Conservation (phyloP, 2,329 filamentous ascomycete species). For the Penicillium sp. region DNA sequence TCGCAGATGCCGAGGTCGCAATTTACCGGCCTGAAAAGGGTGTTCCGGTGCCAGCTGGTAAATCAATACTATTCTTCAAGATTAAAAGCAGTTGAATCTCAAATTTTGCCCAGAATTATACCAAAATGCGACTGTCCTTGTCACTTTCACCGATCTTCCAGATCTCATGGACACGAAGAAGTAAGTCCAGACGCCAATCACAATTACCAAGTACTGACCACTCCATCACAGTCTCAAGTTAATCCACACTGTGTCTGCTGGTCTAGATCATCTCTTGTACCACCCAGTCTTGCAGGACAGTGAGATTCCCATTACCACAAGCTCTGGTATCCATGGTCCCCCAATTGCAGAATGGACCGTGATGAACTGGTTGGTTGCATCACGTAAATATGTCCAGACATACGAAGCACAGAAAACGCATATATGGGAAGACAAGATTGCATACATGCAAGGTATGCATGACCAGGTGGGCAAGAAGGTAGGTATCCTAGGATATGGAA, state of each 20-base stretch:
- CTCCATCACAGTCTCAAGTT: slow-evolving; percentile 41
- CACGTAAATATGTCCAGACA: slow-evolving; percentile 55
- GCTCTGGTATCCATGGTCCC: slow-evolving; percentile 59
- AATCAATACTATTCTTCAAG: neutral
- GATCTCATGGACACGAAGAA: slow-evolving; percentile 29
- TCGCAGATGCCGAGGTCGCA: slow-evolving; percentile 24
- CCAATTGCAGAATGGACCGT: slow-evolving; percentile 68
- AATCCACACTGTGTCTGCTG: slow-evolving; percentile 59
- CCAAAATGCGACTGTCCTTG: slow-evolving; percentile 26
- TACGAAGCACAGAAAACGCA: slow-evolving; percentile 59
- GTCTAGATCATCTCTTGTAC: slow-evolving; percentile 55
- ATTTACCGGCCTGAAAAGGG: slow-evolving; percentile 12
- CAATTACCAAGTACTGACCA: neutral
- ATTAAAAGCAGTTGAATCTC: neutral
- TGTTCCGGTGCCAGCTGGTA: slow-evolving; percentile 26
- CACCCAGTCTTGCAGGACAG: slow-evolving; percentile 55
- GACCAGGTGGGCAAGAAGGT: slow-evolving; percentile 60
- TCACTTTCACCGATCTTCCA: slow-evolving; percentile 29
- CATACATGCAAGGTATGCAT: slow-evolving; percentile 32
- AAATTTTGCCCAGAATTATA: slow-evolving; percentile 19
- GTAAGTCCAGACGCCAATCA: slow-evolving; percentile 12
- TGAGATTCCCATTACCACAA: slow-evolving; percentile 55
- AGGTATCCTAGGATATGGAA: slow-evolving; percentile 62
- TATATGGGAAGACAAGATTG: slow-evolving; percentile 44
- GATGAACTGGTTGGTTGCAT: slow-evolving; percentile 59